Evolutionary conservation across 2,329 filamentous ascomycete species (phyloP), one percentile per base, ranked within the genome.

Genomic region (Huntiella savannae): DNA sequence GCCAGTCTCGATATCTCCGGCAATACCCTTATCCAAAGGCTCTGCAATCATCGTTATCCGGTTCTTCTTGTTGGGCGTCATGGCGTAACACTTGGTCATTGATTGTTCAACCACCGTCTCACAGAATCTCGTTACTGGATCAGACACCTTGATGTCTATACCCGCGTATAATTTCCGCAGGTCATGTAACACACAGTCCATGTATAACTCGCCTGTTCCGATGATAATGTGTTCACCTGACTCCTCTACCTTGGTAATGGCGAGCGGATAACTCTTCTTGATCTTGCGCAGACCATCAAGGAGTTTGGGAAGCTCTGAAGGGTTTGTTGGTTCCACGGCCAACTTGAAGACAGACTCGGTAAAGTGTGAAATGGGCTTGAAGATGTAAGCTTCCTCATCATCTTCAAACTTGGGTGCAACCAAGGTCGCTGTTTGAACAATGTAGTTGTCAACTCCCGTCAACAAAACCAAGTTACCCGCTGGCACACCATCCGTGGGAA

Each of bases 51-150:
- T 95, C 33, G 91, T 96, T 56, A 98, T 82, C 62, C 93, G 94
- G 67, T 98, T 98, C 68, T 95, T 95, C 66, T 98, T 98, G 67
- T 98, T 98, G 2, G 91, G 91, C 2, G 91, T 96, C 54, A 94
- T 77, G 16, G 91, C 88, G 60, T 95, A 98, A 65, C 91, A 98
- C 64, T 95, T 95, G 50, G 93, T 95, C 15, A 87, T 87, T 13
- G 86, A 95, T 54, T 91, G 93, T 61, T 98, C 91, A 34, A 94
- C 86, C 19, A 95, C 88, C 0, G 91, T 98, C 64, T 98, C 91
- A 63, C 86, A 95, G 69, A 98, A 98, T 41, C 91, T 74, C 12
- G 91, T 96, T 38, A 98, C 88, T 1, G 91, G 91, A 59, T 98
- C 91, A 0, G 91, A 98, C 42, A 98, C 85, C 64, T 96, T 96